phyloP scores from a whole-genome alignment of 2,329 filamentous ascomycete species.

The Cucurbitaria berberidis region DNA sequence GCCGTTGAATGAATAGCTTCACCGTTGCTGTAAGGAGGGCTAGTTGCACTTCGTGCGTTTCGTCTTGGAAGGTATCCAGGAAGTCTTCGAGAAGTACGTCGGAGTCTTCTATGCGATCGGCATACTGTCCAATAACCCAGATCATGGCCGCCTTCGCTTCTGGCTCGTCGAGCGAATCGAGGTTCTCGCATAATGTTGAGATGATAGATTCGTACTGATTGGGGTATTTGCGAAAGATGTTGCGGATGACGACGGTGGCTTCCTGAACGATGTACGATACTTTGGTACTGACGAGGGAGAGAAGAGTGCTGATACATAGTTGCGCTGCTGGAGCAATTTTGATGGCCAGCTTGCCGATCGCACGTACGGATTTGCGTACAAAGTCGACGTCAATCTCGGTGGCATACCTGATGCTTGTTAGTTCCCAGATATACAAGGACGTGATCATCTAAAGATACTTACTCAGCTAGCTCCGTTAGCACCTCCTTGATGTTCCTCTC shows the following conservation, averaged over 20 bases:
- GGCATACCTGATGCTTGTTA: constrained; percentile 65
- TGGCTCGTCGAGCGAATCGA: constrained; percentile 95
- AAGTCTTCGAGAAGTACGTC: constrained; percentile 95
- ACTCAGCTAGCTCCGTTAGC: constrained; percentile 90
- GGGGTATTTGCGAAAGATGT: constrained; percentile 99
- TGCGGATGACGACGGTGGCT: constrained; percentile 96
- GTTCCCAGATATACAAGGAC: background rate
- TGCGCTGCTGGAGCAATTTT: constrained; percentile 95
- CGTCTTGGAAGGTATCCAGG: constrained; percentile 89
- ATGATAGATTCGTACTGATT: constrained; percentile 99
- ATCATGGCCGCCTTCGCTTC: constrained; percentile 99
- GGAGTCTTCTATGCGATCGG: constrained; percentile 95
- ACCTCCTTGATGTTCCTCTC: constrained; percentile 97
- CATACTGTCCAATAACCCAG: constrained; percentile 99
- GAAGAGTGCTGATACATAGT: constrained; percentile 87
- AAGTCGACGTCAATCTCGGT: constrained; percentile 99
- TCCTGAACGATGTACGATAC: constrained; percentile 99
- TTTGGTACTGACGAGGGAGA: constrained; percentile 96
- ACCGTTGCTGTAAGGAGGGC: constrained; percentile 94
- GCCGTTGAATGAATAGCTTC: constrained; percentile 96
- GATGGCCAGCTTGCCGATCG: constrained; percentile 97
- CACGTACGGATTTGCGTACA: constrained; percentile 94
- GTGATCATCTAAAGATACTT: constrained; percentile 31
- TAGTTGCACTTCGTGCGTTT: constrained; percentile 93
- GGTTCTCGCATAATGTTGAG: constrained; percentile 89